A percentile compares a stretch with the other conserved stretches of the same genome.
Conservation (phyloP, 306 rosid genomes). For the Pyrus pyrifolia region DNA sequence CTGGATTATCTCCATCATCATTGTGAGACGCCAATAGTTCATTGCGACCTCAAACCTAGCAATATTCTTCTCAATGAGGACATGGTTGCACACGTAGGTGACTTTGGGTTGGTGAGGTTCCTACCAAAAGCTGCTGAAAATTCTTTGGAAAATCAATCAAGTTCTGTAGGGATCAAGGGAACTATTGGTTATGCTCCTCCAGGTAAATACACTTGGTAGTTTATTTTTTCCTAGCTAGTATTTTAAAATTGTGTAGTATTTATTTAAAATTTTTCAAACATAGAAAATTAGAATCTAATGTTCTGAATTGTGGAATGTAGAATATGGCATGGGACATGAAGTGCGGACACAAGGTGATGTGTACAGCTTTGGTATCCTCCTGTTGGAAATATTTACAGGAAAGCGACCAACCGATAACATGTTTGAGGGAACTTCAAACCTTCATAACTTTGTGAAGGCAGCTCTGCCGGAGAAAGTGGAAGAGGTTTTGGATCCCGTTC, state of each 20-base stretch:
- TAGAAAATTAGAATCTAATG: background rate
- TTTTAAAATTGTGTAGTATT: background rate
- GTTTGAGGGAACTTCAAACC: too few species aligned
- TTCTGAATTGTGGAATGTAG: background rate
- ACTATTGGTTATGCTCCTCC: slow-evolving; percentile 37
- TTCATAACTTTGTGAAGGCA: too few species aligned
- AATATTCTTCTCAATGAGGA: slow-evolving; percentile 21
- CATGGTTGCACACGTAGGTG: slow-evolving; percentile 31
- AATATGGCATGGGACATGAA: slow-evolving; percentile 13
- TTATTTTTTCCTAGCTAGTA: background rate
- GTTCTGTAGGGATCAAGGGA: slow-evolving; percentile 12
- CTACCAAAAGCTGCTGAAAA: background rate
- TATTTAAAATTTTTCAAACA: background rate
- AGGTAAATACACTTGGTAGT: background rate
- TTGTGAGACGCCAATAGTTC: slow-evolving; percentile 21
- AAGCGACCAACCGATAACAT: too few species aligned
- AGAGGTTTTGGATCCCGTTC: too few species aligned
- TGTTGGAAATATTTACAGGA: too few species aligned
- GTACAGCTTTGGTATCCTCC: too few species aligned
- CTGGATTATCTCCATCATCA: slow-evolving; percentile 30
- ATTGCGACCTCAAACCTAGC: slow-evolving; percentile 28
- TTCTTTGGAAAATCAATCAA: background rate
- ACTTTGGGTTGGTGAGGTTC: slow-evolving; percentile 31
- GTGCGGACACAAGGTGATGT: too few species aligned
- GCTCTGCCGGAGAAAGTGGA: too few species aligned